Percentiles rank a stretch among this genome's conserved stretches.
Evolutionary conservation across 179 eudicot genomes (phyloP).

Genomic region (Pouteria campechiana): DNA sequence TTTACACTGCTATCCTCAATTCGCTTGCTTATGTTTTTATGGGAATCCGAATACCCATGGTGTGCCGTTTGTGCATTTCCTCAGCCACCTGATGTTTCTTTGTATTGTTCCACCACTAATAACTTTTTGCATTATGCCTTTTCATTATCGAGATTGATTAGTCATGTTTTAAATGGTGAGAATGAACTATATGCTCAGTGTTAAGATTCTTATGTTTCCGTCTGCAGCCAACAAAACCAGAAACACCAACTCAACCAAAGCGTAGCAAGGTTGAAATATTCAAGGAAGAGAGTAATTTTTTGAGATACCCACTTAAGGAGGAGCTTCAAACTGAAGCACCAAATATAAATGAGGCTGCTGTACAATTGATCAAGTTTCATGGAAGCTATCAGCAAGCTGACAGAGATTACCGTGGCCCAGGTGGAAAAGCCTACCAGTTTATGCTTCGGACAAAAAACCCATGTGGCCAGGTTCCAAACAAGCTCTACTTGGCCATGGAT

Average conservation of each 20-base stretch:
- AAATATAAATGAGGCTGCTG: constrained; percentile 76
- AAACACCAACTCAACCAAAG: constrained; percentile 51
- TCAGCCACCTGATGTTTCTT: not conserved
- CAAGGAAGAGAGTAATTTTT: constrained; percentile 90
- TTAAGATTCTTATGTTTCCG: not conserved
- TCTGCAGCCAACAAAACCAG: constrained; percentile 81
- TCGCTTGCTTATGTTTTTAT: too few relatives aligned
- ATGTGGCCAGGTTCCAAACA: constrained; percentile 82
- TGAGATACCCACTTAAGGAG: constrained; percentile 91
- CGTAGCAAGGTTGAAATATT: constrained; percentile 96
- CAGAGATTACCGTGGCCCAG: constrained; percentile 79
- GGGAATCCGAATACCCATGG: too few relatives aligned
- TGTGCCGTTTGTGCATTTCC: not conserved
- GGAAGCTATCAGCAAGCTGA: constrained; percentile 86
- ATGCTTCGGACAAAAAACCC: constrained; percentile 99
- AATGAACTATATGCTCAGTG: too few relatives aligned
- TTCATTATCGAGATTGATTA: too few relatives aligned
- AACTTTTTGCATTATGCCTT: too few relatives aligned
- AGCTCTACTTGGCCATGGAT: constrained; percentile 88
- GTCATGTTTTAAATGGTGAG: too few relatives aligned
- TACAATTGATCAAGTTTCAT: constrained; percentile 91
- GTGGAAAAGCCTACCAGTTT: constrained; percentile 73
- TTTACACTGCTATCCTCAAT: too few relatives aligned
- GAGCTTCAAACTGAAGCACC: constrained; percentile 79
- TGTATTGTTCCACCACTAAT: not conserved